Conservation (phyloP, 2,329 filamentous ascomycete genomes). For the Aspergillus ochraceus region DNA sequence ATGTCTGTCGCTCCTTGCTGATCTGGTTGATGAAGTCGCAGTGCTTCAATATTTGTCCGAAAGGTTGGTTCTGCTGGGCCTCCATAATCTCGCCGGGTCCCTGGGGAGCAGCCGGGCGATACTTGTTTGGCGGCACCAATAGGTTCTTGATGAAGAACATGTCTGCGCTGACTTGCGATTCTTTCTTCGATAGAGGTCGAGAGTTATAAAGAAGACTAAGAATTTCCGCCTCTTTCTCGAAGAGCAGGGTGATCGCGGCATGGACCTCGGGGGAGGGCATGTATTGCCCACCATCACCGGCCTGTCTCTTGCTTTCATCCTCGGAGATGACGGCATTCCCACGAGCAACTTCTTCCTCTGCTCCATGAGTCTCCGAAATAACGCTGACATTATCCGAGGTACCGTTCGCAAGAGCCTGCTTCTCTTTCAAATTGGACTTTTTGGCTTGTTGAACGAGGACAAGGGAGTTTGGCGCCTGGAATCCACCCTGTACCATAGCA, state of each 20-base stretch:
- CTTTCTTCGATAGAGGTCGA: constrained; percentile 61
- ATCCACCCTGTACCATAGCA: constrained; percentile 69
- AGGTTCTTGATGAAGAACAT: constrained; percentile 93
- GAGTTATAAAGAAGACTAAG: constrained; percentile 82
- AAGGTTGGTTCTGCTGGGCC: constrained; percentile 81
- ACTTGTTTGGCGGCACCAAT: constrained; percentile 89
- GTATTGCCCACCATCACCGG: constrained; percentile 58
- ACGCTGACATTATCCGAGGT: constrained; percentile 54
- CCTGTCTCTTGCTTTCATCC: constrained; percentile 36
- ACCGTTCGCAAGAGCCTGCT: constrained; percentile 27
- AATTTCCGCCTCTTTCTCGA: constrained; percentile 83
- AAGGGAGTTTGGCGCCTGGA: constrained; percentile 71
- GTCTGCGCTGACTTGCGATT: constrained; percentile 65
- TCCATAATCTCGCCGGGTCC: constrained; percentile 81
- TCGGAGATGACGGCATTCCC: constrained; percentile 47
- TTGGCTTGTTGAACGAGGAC: constrained; percentile 55
- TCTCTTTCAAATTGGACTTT: constrained; percentile 36
- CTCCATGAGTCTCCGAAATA: constrained; percentile 55
- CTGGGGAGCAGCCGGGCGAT: constrained; percentile 80
- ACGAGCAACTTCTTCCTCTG: constrained; percentile 60
- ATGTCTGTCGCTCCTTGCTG: constrained; percentile 64
- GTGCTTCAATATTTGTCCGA: constrained; percentile 77
- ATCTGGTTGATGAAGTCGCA: constrained; percentile 74
- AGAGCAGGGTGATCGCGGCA: constrained; percentile 74
- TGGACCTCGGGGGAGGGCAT: constrained; percentile 81